A percentile compares a stretch with the other conserved stretches of the same genome.
Conservation (phyloP, 352 stramenopile species). For the Globisporangium nodosum region DNA sequence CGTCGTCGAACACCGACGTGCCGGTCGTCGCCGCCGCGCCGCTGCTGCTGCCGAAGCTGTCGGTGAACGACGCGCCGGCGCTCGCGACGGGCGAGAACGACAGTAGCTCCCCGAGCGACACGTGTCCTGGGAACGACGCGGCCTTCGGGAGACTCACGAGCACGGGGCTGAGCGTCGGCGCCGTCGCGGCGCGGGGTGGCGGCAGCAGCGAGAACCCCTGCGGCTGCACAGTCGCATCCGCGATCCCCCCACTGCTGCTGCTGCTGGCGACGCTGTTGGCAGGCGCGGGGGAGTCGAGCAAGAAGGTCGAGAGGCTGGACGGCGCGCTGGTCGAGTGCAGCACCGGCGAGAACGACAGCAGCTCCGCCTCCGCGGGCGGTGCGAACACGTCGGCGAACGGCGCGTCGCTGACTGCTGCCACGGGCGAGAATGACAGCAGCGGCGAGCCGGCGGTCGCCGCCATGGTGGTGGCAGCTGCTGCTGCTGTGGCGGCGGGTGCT, state of each 20-base stretch:
- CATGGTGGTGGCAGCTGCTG: neutral
- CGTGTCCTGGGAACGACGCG: constrained; percentile 14
- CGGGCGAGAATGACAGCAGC: constrained; percentile 39
- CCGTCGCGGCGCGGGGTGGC: constrained; percentile 14
- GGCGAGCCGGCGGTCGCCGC: constrained; percentile 10
- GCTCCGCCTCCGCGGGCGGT: constrained; percentile 4
- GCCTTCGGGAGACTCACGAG: neutral
- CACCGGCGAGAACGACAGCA: constrained; percentile 21
- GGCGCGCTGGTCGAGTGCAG: neutral
- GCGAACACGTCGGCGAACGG: constrained; percentile 15
- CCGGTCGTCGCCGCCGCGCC: constrained; percentile 3
- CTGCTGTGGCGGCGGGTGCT: neutral
- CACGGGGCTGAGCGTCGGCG: constrained; percentile 7
- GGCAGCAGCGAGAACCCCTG: constrained; percentile 8
- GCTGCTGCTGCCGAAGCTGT: constrained; percentile 26
- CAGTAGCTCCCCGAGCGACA: constrained; percentile 32
- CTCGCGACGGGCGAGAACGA: constrained; percentile 55
- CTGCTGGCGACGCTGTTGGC: neutral
- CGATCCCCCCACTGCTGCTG: neutral
- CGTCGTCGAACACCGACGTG: constrained; percentile 17
- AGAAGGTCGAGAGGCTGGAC: constrained; percentile 4
- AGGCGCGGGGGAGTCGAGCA: constrained; percentile 5
- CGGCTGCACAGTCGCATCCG: constrained; percentile 6
- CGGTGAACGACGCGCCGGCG: constrained; percentile 15
- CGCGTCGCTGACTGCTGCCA: constrained; percentile 12